These are phyloP conservation scores for Berberis vulgaris DNA, from an alignment of 164 flowering plant species.

Conservation along the genomic window DNA sequence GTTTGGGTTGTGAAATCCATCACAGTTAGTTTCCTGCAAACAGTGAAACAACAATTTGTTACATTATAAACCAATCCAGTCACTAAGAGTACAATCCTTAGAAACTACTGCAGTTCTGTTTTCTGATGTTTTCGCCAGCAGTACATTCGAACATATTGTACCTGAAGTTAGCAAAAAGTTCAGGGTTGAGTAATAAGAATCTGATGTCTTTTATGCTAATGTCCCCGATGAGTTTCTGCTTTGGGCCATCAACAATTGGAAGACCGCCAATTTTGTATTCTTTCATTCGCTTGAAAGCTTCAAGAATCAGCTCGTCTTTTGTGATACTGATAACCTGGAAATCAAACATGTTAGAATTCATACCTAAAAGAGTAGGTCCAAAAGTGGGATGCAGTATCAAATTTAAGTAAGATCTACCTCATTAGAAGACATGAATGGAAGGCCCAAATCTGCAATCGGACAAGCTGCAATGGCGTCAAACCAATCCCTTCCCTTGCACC, in stretches of 20 bases:
- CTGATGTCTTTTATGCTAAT: constrained; percentile 81
- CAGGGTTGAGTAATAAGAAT: constrained; percentile 69
- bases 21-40: constrained; percentile 66
- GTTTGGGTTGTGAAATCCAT: constrained; percentile 50
- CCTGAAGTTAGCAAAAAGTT: constrained; percentile 82
- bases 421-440: constrained; percentile 68
- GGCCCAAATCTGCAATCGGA: constrained; percentile 74
- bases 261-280: constrained; percentile 83
- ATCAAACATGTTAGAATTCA: not conserved
- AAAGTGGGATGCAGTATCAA: no score
- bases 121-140: no score
- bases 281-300: constrained; percentile 89
- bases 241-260: constrained; percentile 64
- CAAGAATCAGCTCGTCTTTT: constrained; percentile 52
- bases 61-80: not conserved
- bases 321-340: constrained; percentile 57
- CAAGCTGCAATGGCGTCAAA: constrained; percentile 54
- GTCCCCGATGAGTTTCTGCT: constrained; percentile 59
- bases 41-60: not conserved
- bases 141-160: constrained; percentile 6
- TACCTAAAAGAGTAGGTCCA: not conserved
- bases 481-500: constrained; percentile 90
- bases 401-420: constrained; percentile 21
- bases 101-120: no score
- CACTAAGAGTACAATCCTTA: no score